Evolutionary conservation across 495 filamentous ascomycete genomes (phyloP), one percentile per base, ranked within the genome.

Genomic region (Aspergillus affinis): DNA sequence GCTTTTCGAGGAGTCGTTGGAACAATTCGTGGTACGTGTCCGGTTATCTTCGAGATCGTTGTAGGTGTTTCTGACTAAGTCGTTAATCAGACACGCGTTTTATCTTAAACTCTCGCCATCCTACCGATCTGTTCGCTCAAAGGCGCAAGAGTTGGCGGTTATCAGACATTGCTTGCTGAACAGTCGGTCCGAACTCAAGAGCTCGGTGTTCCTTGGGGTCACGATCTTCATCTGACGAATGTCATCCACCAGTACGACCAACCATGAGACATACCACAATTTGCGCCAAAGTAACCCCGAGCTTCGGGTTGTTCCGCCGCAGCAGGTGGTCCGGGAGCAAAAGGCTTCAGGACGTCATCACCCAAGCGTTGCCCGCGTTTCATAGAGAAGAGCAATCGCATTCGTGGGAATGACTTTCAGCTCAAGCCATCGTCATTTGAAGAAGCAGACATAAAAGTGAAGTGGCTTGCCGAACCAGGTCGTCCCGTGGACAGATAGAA

Each of bases 1-100:
- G 78, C 79, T 97, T 61, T 98, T 98, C 71, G 93, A 98, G 73
- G 78, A 91, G 61, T 93, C 90, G 3, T 73, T 98, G 58, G 94
- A 98, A 65, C 88, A 92, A 66, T 95, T 95, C 63, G 82, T 94
- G 65, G 83, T 85, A 75, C 61, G 78, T 73, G 27, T 30, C 18
- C n/a, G 48, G 50, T 55, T 57, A 32, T 18, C 50, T 27, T 13
- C 62, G 57, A 46, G 60, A 64, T 63, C 54, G n/a, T 20, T 41
- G 15, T 19, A 17, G 55, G 57, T 50, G 60, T 58, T 48, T 62
- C 69, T 74, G 57, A 75, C 66, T 44, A 55, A 67, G 20, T 50
- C 13, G 13, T 10, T 4, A 41, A 64, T 60, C 62, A 77, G 75
- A 77, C 75, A 32, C 70, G 70, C 15, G 75, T 77, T 41, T 58